Evolutionary conservation across 441 rosid species (phyloP).

Genomic region (Kokia cookei): DNA sequence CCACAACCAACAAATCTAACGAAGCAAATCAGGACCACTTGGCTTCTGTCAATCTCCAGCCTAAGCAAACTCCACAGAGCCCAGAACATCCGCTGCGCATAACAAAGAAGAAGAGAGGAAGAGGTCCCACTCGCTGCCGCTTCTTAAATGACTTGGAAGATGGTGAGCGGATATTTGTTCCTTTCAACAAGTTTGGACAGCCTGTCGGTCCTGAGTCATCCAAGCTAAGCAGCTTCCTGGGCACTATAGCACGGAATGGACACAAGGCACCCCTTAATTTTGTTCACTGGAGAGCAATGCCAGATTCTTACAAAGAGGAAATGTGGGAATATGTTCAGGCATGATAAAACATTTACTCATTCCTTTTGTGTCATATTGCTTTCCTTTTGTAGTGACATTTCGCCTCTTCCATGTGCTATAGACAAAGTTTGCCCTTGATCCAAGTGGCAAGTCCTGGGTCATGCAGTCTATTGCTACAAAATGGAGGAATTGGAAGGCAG

Average conservation of each 20-base stretch:
- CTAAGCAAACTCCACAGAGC: constrained; percentile 1
- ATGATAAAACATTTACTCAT: not conserved
- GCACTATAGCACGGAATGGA: constrained; percentile 36
- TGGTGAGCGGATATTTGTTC: constrained; percentile 26
- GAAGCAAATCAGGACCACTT: not conserved
- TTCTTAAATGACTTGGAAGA: constrained; percentile 19
- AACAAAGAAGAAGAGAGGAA: constrained; percentile 9
- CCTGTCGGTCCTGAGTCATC: constrained; percentile 32
- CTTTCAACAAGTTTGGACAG: constrained; percentile 30
- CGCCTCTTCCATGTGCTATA: constrained; percentile 1
- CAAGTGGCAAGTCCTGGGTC: constrained; percentile 27
- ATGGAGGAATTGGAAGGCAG: constrained; percentile 41
- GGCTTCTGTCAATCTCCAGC: not conserved
- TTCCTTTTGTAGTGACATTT: not conserved
- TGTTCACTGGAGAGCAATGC: constrained; percentile 28
- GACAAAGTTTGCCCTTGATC: constrained; percentile 32
- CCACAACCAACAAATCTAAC: constrained; percentile 7
- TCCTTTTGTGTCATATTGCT: not conserved
- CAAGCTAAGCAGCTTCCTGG: constrained; percentile 30
- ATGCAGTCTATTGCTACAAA: constrained; percentile 27
- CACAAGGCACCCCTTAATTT: constrained; percentile 29
- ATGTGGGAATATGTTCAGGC: constrained; percentile 36
- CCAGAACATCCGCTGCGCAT: not conserved
- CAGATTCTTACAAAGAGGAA: constrained; percentile 22
- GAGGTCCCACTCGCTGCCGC: constrained; percentile 29